Evolutionary conservation across 2,329 filamentous ascomycete genomes (phyloP).

Genomic region (Pestalotiopsis sp.): DNA sequence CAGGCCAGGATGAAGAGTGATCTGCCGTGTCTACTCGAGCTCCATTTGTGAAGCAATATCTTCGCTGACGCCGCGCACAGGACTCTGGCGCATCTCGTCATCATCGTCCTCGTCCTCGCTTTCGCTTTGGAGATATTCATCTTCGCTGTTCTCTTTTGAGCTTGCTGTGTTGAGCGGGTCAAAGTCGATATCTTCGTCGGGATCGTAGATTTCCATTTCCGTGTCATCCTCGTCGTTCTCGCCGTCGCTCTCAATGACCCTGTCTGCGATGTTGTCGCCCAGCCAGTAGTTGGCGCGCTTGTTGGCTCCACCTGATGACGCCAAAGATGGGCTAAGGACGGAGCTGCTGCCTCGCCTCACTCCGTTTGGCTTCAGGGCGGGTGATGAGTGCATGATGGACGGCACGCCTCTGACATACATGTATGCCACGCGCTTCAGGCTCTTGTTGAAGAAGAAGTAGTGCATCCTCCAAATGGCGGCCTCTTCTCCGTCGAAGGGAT

Average conservation of each 20-base stretch:
- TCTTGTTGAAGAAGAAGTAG: constrained; percentile 97
- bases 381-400: constrained; percentile 53
- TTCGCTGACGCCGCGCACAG: constrained; percentile 59
- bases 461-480: constrained; percentile 93
- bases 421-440: constrained; percentile 89
- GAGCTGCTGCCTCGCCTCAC: constrained; percentile 27
- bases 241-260: constrained; percentile 42
- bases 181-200: constrained; percentile 58
- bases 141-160: constrained; percentile 45
- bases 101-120: constrained; percentile 37
- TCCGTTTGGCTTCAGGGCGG: constrained; percentile 26
- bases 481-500: constrained; percentile 89
- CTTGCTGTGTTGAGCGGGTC: constrained; percentile 53
- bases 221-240: constrained; percentile 53
- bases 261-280: constrained; percentile 61
- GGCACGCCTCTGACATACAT: constrained; percentile 89
- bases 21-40: constrained; percentile 40
- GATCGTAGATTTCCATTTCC: constrained; percentile 51
- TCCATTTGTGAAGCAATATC: constrained; percentile 65
- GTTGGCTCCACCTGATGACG: constrained; percentile 52
- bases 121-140: constrained; percentile 41
- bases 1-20: neutral
- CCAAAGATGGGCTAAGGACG: constrained; percentile 9
- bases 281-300: constrained; percentile 92
- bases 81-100: constrained; percentile 39